Conservation (phyloP, 768 basidiomycete genomes). For the Ramaria sp. region DNA sequence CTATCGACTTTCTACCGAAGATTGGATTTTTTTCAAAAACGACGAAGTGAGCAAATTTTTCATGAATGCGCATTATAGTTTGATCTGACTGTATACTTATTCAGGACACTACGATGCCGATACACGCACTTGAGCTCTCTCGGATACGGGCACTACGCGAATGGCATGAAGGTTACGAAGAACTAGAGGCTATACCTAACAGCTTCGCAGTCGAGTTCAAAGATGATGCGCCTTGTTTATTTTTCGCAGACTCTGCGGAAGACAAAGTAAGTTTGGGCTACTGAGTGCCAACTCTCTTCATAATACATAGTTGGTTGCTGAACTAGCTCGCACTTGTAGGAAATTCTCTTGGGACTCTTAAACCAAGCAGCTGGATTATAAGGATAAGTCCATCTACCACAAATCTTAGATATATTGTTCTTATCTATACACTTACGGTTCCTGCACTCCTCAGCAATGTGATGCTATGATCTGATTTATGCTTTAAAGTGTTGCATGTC, state of each 20-base stretch:
- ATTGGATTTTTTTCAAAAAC: conserved; percentile 38
- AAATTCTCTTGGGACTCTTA: conserved; percentile 5
- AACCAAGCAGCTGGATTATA: conserved; percentile 1
- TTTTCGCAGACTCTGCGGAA: conserved; percentile 35
- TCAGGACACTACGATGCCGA: conserved; percentile 21
- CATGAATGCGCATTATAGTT: background rate
- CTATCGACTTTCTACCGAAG: conserved; percentile 40
- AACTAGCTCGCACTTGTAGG: background rate
- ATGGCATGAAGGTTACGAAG: conserved; percentile 59
- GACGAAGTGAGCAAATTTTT: conserved; percentile 30
- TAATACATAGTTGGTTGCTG: background rate
- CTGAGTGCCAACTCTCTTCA: background rate
- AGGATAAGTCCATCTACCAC: background rate
- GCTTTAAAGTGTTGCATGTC: too few species aligned
- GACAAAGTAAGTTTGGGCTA: conserved; percentile 1
- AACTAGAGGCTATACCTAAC: conserved; percentile 50
- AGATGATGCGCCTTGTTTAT: conserved; percentile 37
- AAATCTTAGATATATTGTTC: too few species aligned
- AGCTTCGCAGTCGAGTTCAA: conserved; percentile 58
- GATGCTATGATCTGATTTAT: too few species aligned
- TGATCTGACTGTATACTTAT: background rate
- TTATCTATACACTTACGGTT: too few species aligned
- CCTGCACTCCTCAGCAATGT: too few species aligned
- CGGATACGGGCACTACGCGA: conserved; percentile 39
- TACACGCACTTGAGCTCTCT: conserved; percentile 30